Percentiles rank a stretch among this genome's conserved stretches.
phyloP scores from a whole-genome alignment of 305 asterid genomes.

The Solanum hybrid region DNA sequence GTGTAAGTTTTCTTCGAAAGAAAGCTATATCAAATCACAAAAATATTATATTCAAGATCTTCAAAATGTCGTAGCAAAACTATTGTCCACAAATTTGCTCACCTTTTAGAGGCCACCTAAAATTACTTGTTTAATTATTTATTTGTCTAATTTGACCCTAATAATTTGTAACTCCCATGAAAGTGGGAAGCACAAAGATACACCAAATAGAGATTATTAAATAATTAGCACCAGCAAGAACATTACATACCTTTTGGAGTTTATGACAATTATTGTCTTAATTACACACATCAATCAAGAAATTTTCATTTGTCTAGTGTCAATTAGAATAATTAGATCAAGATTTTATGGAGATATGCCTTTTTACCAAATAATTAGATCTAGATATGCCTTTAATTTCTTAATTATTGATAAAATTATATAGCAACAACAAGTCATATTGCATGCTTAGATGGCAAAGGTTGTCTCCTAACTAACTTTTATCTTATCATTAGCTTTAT shows the following conservation, averaged over 20 bases:
- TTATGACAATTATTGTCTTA: not conserved
- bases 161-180: not conserved
- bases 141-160: not conserved
- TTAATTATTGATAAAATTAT: not conserved
- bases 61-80: not conserved
- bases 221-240: not conserved
- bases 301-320: not conserved
- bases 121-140: not conserved
- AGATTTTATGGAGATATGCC: not conserved
- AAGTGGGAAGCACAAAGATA: conserved; percentile 6
- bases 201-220: not conserved
- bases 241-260: not conserved
- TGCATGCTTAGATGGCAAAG: not conserved
- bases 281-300: not conserved
- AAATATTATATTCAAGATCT: not conserved
- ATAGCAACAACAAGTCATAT: not conserved
- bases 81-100: not conserved
- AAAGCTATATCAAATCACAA: not conserved
- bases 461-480: conserved; percentile 4
- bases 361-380: not conserved
- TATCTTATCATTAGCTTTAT: not conserved
- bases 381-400: not conserved
- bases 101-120: conserved; percentile 2
- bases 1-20: not conserved
- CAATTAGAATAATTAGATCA: not conserved